These are phyloP conservation scores for Hortiboletus flavorubellus DNA, from an alignment of 768 basidiomycete genomes.

Conservation along the genomic window DNA sequence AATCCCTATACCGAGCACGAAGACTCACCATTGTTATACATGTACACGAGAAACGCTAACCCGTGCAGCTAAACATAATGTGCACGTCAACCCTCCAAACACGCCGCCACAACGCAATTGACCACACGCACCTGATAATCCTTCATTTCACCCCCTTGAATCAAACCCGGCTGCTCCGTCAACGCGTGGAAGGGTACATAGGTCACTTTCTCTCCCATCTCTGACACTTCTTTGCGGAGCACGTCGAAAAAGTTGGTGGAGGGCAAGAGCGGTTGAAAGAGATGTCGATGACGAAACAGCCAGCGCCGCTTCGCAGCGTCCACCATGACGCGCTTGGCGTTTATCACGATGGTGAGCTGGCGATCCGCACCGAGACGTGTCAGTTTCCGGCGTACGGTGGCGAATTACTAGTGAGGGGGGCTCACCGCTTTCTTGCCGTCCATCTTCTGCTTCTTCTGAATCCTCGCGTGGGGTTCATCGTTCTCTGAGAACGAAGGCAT, in stretches of 20 bases:
- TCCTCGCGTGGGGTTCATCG: background rate
- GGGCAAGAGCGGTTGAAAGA: constrained; percentile 49
- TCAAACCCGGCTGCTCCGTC: constrained; percentile 46
- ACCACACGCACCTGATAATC: constrained; percentile 56
- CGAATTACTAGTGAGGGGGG: background rate
- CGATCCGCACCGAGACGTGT: background rate
- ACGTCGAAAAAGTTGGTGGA: constrained; percentile 37
- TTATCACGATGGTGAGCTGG: constrained; percentile 41
- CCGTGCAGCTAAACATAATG: constrained; percentile 46
- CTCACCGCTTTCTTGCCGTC: constrained; percentile 43
- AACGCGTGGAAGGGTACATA: constrained; percentile 39
- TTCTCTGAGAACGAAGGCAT: constrained; percentile 3
- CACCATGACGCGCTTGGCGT: constrained; percentile 34
- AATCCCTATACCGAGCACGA: background rate
- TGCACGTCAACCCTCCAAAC: background rate
- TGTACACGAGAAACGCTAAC: constrained; percentile 59
- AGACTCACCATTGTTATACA: constrained; percentile 61
- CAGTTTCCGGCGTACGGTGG: background rate
- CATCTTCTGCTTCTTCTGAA: constrained; percentile 31
- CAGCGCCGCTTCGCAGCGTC: constrained; percentile 45
- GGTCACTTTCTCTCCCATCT: constrained; percentile 23
- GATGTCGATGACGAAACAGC: constrained; percentile 41
- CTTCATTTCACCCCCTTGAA: constrained; percentile 61
- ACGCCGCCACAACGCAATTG: background rate
- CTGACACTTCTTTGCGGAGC: constrained; percentile 31